Percentiles rank a stretch among this genome's conserved stretches.
Conservation (phyloP, 1,284 basidiomycete genomes). For the Cryptococcus amylolentus region DNA sequence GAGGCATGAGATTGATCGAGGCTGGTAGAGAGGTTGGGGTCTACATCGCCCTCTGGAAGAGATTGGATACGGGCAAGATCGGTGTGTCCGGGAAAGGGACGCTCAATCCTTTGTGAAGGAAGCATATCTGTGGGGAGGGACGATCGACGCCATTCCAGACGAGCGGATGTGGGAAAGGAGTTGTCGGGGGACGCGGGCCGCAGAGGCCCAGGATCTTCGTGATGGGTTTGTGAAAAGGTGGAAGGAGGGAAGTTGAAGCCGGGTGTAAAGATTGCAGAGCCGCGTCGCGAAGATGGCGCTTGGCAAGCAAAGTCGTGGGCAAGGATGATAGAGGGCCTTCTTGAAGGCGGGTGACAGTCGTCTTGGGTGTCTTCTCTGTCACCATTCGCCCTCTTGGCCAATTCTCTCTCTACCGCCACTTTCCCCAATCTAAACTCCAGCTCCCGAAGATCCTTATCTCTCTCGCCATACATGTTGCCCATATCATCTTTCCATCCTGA, state of each 20-base stretch:
- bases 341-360: no score
- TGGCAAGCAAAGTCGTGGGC: not conserved
- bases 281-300: not conserved
- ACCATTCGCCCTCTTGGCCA: conserved; percentile 22
- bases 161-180: conserved; percentile 5
- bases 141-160: conserved; percentile 20
- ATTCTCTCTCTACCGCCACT: conserved; percentile 31
- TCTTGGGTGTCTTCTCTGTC: no score
- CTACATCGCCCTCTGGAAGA: conserved; percentile 37
- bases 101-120: conserved; percentile 2
- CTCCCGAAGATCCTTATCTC: conserved; percentile 38
- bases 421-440: conserved; percentile 42
- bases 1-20: not conserved
- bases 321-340: no score
- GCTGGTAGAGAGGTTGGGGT: conserved; percentile 6
- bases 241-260: conserved; percentile 33
- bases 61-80: conserved; percentile 43
- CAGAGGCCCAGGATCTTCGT: not conserved
- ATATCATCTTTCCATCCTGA: conserved; percentile 6
- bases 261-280: conserved; percentile 22
- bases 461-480: conserved; percentile 4
- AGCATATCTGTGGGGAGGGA: conserved; percentile 24
- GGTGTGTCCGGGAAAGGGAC: conserved; percentile 12
- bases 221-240: not conserved
- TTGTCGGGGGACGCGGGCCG: conserved; percentile 3